These are phyloP conservation scores for Pseudozyma thailandica DNA, from an alignment of 1,284 basidiomycete genomes.

Conservation along the genomic window DNA sequence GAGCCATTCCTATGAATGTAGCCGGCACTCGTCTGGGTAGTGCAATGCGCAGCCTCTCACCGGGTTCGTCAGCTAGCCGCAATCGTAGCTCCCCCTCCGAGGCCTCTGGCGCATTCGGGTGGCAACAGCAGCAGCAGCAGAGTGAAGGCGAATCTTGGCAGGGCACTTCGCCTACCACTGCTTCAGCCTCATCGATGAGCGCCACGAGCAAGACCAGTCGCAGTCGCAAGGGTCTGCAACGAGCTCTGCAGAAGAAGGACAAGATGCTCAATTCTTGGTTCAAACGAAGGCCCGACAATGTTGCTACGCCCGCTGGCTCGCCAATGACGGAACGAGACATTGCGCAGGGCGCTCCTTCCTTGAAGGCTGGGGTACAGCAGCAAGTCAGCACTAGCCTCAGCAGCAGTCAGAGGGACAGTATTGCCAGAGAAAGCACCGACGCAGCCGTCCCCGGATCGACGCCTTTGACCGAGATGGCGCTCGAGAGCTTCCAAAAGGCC, in stretches of 20 bases:
- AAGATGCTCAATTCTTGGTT: slow-evolving; percentile 56
- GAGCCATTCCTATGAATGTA: slow-evolving; percentile 15
- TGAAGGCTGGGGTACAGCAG: background rate
- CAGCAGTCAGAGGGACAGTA: slow-evolving; percentile 6
- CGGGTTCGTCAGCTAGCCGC: slow-evolving; percentile 25
- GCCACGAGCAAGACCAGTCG: slow-evolving; percentile 35
- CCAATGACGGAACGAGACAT: slow-evolving; percentile 4
- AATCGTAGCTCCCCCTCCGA: slow-evolving; percentile 21
- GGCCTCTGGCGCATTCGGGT: slow-evolving; percentile 6
- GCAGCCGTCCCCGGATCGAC: slow-evolving; percentile 7
- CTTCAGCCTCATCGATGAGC: slow-evolving; percentile 26
- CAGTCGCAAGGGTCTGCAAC: slow-evolving; percentile 36
- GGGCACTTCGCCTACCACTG: slow-evolving; percentile 35
- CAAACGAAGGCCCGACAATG: slow-evolving; percentile 29
- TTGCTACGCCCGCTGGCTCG: slow-evolving; percentile 6
- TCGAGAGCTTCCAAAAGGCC: slow-evolving; percentile 32
- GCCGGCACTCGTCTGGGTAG: background rate
- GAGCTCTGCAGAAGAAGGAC: slow-evolving; percentile 48
- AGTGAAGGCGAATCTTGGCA: slow-evolving; percentile 35
- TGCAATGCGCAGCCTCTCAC: slow-evolving; percentile 11
- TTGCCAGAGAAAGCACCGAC: slow-evolving; percentile 2
- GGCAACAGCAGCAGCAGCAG: slow-evolving; percentile 23
- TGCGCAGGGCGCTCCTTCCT: background rate
- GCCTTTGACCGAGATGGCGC: slow-evolving; percentile 31
- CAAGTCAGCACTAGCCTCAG: slow-evolving; percentile 5